Base-by-base conservation (phyloP, 192 early-diverging fungal genomes). In the Coemansia sp. region DNA sequence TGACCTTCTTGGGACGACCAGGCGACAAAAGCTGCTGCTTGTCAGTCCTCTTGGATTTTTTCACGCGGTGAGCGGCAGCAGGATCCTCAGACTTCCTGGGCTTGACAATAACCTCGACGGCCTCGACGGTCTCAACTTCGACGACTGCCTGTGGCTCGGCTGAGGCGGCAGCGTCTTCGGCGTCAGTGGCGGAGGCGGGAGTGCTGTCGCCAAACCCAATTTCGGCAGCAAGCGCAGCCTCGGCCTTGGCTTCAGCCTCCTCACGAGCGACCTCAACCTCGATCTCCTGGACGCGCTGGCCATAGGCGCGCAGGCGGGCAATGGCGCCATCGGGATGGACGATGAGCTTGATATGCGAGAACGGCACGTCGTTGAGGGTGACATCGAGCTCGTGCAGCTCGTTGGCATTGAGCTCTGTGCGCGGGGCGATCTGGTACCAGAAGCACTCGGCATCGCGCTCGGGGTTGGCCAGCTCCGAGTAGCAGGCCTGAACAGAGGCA, bases 291-390 rank as follows among this genome's bases (percentile, higher is more conserved):
- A 77, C 74, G 56, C 86, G 87, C 63, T 81, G 84, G 49, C 95
- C 95, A 73, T 79, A 91, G 51, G 93, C 85, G 39, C 94, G 86
- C 36, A 98, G 76, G 39, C 96, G 82, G 70, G 90, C 88, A 32
- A 98, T 72, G 31, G 93, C 94, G 29, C 96, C 94, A 73, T 98
- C 95, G 37, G 90, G 87, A 63, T 85, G 87, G 67, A 91, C 86
- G 49, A 85, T 87, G n/a, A 97, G 73, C 49, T 84, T 86, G 69
- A 87, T 85, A 67, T 87, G 84, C 24, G 81, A 87, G 53, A 87
- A 88, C n/a, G 87, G 83, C 36, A 86, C 86, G 62, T 89, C 79
- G 20, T 78, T 77, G 27, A 84, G 74, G 6, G 78, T 62, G 19
- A 89, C 71, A 15, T 88, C 79, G 66, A 95, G 90, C 49, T 76